Evolutionary conservation across 345 rosid species (phyloP).

Genomic region (Stellera chamaejasme): DNA sequence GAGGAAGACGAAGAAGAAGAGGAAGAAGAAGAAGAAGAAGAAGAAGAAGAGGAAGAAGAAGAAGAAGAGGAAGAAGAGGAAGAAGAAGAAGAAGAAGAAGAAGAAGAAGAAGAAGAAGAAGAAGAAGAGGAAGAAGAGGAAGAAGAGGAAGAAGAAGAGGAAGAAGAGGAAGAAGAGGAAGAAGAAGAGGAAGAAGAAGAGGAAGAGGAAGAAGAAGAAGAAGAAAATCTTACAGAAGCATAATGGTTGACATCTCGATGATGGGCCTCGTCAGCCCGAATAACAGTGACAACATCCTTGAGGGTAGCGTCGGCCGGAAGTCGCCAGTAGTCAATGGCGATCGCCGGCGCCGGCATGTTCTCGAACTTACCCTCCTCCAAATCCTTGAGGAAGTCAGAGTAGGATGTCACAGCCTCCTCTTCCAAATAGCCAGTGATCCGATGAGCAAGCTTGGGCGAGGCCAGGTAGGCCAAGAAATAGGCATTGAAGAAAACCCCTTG

Average conservation of each 20-base stretch:
- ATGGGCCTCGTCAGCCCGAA: constrained; percentile 62
- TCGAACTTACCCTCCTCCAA: constrained; percentile 42
- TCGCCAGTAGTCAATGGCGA: constrained; percentile 61
- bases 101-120: too few species aligned
- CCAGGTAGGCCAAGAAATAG: constrained; percentile 38
- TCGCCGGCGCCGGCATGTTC: constrained; percentile 50
- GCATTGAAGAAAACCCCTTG: constrained; percentile 55
- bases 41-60: too few species aligned
- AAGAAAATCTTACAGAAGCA: constrained; percentile 38
- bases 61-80: too few species aligned
- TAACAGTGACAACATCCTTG: constrained; percentile 48
- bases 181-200: too few species aligned
- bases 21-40: too few species aligned
- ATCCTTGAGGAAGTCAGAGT: constrained; percentile 50
- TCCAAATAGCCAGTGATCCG: constrained; percentile 51
- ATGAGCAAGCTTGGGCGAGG: constrained; percentile 56
- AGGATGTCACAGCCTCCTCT: constrained; percentile 57
- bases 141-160: too few species aligned
- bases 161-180: too few species aligned
- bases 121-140: too few species aligned
- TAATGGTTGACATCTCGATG: constrained; percentile 59
- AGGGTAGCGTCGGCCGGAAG: constrained; percentile 45
- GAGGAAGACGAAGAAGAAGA: too few species aligned
- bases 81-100: too few species aligned
- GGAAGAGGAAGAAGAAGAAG: background rate